Base-by-base conservation (phyloP, 2,329 filamentous ascomycete genomes). In the Apiospora pterosperma region DNA sequence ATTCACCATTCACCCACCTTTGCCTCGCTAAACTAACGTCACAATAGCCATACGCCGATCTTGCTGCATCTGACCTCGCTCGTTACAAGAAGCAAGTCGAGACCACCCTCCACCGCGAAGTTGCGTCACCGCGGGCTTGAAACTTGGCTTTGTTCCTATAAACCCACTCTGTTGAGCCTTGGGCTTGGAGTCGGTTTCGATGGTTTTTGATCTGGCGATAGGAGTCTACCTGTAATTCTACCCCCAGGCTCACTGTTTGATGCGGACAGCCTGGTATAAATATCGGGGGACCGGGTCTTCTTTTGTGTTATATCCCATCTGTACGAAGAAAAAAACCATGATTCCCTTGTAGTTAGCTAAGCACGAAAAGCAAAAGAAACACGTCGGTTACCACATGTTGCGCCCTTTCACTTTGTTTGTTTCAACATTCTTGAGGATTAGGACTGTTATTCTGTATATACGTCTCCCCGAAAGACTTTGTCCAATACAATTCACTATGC, bases 1-100 rank as follows among this genome's bases (percentile, higher is more conserved):
- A 11, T 48, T 3, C 23, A 60, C 23, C 34, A 23, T 38, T 36
- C 65, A 16, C 25, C 19, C 34, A 31, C 36, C 31, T 34, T n/a
- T n/a, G 62, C 55, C 38, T 59, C 66, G 39, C 55, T 34, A 63
- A 62, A 64, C 68, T 75, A 60, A 74, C 67, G 11, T 41, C 60
- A 36, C 63, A 67, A 25, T 66, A 80, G 73, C 69, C 73, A 4
- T 85, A 76, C 69, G 61, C 70, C 3, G 77, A 80, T 23, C 69
- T 75, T 23, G 67, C 73, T 21, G 69, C 70, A 19, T 70, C 73
- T 21, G 69, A 79, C 36, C 25, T 28, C 8, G n/a, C 36, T 14
- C 62, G 62, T 11, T 48, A 61, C 34, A 23, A 52, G n/a, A 61
- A 52, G 41, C 52, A 65, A 41, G 28, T 62, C n/a, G 38, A 12